Evolutionary conservation across 2,329 filamentous ascomycete species (phyloP), one percentile per base, ranked within the genome.

Genomic region (Proliferodiscus dingleyae): DNA sequence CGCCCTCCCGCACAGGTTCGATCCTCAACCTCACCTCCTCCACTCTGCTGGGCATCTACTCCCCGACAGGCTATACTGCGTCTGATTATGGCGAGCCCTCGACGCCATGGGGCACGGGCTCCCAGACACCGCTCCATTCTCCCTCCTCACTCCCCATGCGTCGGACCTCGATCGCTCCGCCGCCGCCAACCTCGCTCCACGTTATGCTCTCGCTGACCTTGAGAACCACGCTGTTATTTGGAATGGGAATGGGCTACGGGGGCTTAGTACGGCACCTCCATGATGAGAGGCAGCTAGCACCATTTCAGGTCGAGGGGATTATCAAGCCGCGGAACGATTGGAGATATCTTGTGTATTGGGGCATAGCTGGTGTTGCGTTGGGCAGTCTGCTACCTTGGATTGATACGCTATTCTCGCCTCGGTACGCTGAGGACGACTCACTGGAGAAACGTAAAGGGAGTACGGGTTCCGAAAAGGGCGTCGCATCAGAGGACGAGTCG

Each of bases 41-140:
- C 2, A 95, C 93, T 0, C 77, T 98, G 4, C 87, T 85, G 56
- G 91, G 93, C 44, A 98, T 98, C 60, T 98, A 95, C 71, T 83
- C 82, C 9, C 81, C 81, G 5, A 78, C 79, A 1, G 74, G 76
- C 24, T 77, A 77, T 66, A 67, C 52, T 68, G 75, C 54, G 65
- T 71, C 59, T 5, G 48, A 59, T 9, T 37, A 44, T 38, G 79
- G 80, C 53, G 81, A 83, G 51, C 66, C 74, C 3, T 71, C 75
- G 45, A 89, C 85, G 9, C 88, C 88, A 2, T 93, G 85, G 83
- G 87, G 85, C 19, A 86, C 82, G 0, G 88, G 87, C 28, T 78
- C 85, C 24, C 79, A 87, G 61, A 87, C 85, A 0, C 87, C 51
- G 28, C 44, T 37, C 40, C 29, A 30, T 38, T 42, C 16, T 28